Base-by-base conservation (phyloP, 805 yeast genomes). In the Lipomyces japonicus region DNA sequence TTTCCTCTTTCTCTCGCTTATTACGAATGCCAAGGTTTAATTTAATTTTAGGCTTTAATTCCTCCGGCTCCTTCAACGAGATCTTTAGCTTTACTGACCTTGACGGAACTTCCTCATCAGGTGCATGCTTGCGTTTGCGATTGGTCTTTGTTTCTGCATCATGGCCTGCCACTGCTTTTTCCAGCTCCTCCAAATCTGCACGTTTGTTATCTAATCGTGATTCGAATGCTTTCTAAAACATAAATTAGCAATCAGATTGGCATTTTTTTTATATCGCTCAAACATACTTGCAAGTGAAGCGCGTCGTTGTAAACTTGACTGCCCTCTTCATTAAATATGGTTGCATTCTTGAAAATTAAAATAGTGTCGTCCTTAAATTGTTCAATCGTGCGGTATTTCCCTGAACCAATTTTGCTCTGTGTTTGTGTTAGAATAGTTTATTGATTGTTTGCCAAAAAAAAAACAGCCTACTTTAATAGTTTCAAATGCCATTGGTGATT, bases 271-370 rank as follows among this genome's bases (percentile, higher is more conserved):
- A 59, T 75, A 68, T 53, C 72, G 61, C 37, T 63, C 14, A 21
- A 80, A 52, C 73, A 74, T 26, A 72, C 73, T 53, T 78, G 74
- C 45, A 93, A 73, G 39, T 76, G 75, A 34, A 65, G 68, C 0
- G 97, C 83, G 68, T 88, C 95, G 52, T 78, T 78, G 62, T 81
- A 80, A 36, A 90, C 81, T 46, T 79, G 73, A 46, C 93, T 79
- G 1, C 77, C 79, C 45, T 84, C 84, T 52, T 81, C 84, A 66
- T 90, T 91, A 68, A 81, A 91, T 1, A 75, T 65, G 63, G 80
- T 80, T 1, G 97, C 95, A 67, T 93, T 93, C 39, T 73, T 63
- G 69, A 90, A 89, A 12, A 91, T 81, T 45, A 82, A 69, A 25
- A 72, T 69, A 4, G 84, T 72, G 44, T 82, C 84, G 19, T 73